These are phyloP conservation scores for Saccharomycopsis olivae DNA, from an alignment of 805 yeast genomes.

Conservation along the genomic window DNA sequence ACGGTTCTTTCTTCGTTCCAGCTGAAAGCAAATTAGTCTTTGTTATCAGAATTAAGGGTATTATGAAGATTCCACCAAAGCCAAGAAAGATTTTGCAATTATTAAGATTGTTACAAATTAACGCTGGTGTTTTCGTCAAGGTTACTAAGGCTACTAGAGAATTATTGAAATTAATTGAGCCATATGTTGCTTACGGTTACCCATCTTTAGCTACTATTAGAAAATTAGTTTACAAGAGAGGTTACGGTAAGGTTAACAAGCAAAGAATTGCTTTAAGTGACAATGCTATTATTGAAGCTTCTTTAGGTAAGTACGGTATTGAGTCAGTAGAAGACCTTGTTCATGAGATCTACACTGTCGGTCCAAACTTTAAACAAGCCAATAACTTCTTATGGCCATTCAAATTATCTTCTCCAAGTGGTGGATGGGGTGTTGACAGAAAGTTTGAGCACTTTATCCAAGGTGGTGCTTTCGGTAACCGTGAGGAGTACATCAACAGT, in stretches of 20 bases:
- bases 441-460: slow-evolving; percentile 95
- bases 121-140: slow-evolving; percentile 91
- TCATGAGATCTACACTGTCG: slow-evolving; percentile 93
- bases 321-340: slow-evolving; percentile 85
- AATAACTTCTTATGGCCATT: slow-evolving; percentile 98
- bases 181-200: slow-evolving; percentile 96
- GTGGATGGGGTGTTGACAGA: slow-evolving; percentile 97
- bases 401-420: slow-evolving; percentile 92
- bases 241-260: slow-evolving; percentile 93
- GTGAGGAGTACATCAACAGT: slow-evolving; percentile 91
- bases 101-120: slow-evolving; percentile 86
- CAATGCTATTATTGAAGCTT: slow-evolving; percentile 79
- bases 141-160: slow-evolving; percentile 93
- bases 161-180: slow-evolving; percentile 88
- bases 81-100: slow-evolving; percentile 97
- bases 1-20: slow-evolving; percentile 88
- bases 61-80: slow-evolving; percentile 96
- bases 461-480: slow-evolving; percentile 98
- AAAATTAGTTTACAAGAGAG: slow-evolving; percentile 94
- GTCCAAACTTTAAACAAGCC: slow-evolving; percentile 98
- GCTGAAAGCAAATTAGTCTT: slow-evolving; percentile 93
- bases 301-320: slow-evolving; percentile 88
- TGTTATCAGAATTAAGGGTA: slow-evolving; percentile 98
- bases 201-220: slow-evolving; percentile 87
- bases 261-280: slow-evolving; percentile 88